Evolutionary conservation across 305 asterid genomes (phyloP).

Genomic region (Solanum hybrid): DNA sequence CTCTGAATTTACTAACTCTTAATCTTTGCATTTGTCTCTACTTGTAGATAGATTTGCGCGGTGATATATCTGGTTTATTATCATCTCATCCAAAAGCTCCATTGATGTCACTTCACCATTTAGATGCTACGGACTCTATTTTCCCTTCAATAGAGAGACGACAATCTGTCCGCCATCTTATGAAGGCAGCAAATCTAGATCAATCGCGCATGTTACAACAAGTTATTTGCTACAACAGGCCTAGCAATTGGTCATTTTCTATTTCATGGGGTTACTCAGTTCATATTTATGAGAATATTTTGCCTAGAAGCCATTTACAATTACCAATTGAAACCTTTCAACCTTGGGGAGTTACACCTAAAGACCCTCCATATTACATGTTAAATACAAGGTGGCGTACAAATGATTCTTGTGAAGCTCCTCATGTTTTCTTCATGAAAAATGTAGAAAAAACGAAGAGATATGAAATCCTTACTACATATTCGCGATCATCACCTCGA

Average conservation of each 20-base stretch:
- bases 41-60: slow-evolving; percentile 46
- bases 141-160: slow-evolving; percentile 37
- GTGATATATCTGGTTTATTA: slow-evolving; percentile 53
- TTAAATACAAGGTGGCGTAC: slow-evolving; percentile 30
- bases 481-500: slow-evolving; percentile 21
- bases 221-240: slow-evolving; percentile 39
- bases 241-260: slow-evolving; percentile 40
- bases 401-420: slow-evolving; percentile 32
- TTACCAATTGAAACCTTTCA: slow-evolving; percentile 46
- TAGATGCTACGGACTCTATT: slow-evolving; percentile 41
- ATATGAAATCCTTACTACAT: slow-evolving; percentile 17
- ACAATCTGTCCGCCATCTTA: slow-evolving; percentile 41
- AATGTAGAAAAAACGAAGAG: not conserved
- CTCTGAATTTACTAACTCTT: not conserved
- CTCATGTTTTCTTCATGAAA: slow-evolving; percentile 34
- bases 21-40: not conserved
- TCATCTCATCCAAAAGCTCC: slow-evolving; percentile 58
- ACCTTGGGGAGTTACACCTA: slow-evolving; percentile 27
- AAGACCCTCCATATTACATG: slow-evolving; percentile 30
- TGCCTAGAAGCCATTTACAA: slow-evolving; percentile 37
- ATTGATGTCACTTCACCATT: slow-evolving; percentile 54
- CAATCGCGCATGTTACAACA: slow-evolving; percentile 57
- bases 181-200: slow-evolving; percentile 38
- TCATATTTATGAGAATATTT: slow-evolving; percentile 39
- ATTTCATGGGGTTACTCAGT: slow-evolving; percentile 58